Percentiles rank a stretch among this genome's conserved stretches.
Conservation (phyloP, 2,329 filamentous ascomycete species). For the Clonostachys solani region DNA sequence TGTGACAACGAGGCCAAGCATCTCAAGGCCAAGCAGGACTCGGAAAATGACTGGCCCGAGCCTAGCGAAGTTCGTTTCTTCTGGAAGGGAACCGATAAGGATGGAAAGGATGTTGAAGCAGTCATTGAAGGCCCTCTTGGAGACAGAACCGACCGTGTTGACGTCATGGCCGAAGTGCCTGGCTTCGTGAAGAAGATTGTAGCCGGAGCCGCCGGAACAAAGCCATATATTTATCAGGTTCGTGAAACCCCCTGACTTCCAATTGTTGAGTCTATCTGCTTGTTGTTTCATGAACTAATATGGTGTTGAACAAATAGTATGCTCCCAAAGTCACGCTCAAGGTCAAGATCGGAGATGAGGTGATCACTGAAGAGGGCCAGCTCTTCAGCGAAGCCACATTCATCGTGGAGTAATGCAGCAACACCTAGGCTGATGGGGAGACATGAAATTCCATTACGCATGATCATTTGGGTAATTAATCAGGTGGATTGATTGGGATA, state of each 20-base stretch:
- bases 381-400: conserved; percentile 94
- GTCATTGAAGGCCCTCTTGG: conserved; percentile 66
- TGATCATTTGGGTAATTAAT: conserved; percentile 1
- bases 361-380: conserved; percentile 71
- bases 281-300: background rate
- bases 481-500: conserved; percentile 9
- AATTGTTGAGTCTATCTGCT: background rate
- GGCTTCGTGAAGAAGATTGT: conserved; percentile 95
- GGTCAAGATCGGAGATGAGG: conserved; percentile 78
- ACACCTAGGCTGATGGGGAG: conserved; percentile 1
- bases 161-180: conserved; percentile 95
- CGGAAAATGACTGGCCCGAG: conserved; percentile 83
- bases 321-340: conserved; percentile 68
- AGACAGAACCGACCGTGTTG: conserved; percentile 68
- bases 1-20: conserved; percentile 63
- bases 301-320: conserved; percentile 50
- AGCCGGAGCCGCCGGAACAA: conserved; percentile 81
- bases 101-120: conserved; percentile 69
- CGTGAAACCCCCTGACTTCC: conserved; percentile 14
- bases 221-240: conserved; percentile 97
- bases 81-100: conserved; percentile 76
- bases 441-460: conserved; percentile 1
- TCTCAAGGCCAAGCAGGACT: conserved; percentile 64
- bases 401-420: conserved; percentile 41
- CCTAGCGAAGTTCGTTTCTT: conserved; percentile 70